Percentiles rank a stretch among this genome's conserved stretches.
Evolutionary conservation across 164 flowering plant species (phyloP).

Genomic region (Echeveria elegans): DNA sequence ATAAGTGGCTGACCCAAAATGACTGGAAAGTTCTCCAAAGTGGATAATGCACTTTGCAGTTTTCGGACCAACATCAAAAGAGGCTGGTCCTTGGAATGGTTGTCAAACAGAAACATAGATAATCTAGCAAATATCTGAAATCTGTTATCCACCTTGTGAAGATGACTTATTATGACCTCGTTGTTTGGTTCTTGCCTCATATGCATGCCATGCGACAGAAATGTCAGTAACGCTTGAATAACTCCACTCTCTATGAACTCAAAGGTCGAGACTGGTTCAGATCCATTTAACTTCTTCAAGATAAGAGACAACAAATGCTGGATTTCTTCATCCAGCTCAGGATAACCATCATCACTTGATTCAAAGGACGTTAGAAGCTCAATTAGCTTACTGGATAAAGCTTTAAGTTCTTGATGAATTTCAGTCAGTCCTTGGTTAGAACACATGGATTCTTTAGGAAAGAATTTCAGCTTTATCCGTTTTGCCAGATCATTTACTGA

Average conservation of each 20-base stretch:
- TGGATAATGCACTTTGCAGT: slow-evolving; percentile 58
- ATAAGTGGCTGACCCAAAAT: slow-evolving; percentile 31
- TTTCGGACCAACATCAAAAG: slow-evolving; percentile 38
- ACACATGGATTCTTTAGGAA: slow-evolving; percentile 29
- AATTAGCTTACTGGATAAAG: slow-evolving; percentile 31
- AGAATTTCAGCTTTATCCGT: slow-evolving; percentile 42
- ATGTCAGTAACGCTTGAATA: slow-evolving; percentile 45
- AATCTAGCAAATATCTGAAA: slow-evolving; percentile 51
- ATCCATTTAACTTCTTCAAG: slow-evolving; percentile 44
- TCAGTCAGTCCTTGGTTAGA: slow-evolving; percentile 37
- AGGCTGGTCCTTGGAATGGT: slow-evolving; percentile 23
- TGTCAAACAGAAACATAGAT: slow-evolving; percentile 23
- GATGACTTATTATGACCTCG: slow-evolving; percentile 16
- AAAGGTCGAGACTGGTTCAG: slow-evolving; percentile 73
- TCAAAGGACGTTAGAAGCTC: slow-evolving; percentile 25
- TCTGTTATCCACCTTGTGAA: slow-evolving; percentile 33
- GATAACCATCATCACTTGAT: slow-evolving; percentile 18
- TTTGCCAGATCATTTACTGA: slow-evolving; percentile 49
- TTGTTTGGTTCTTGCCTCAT: slow-evolving; percentile 17
- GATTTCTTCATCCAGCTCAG: slow-evolving; percentile 38
- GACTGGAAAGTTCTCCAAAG: slow-evolving; percentile 73
- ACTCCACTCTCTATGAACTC: slow-evolving; percentile 91
- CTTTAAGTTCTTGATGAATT: slow-evolving; percentile 50
- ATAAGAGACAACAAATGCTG: slow-evolving; percentile 33
- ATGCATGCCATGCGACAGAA: slow-evolving; percentile 45